Evolutionary conservation across 257 asterid genomes (phyloP), one percentile per base, ranked within the genome.

Genomic region (Capsicum chinense): DNA sequence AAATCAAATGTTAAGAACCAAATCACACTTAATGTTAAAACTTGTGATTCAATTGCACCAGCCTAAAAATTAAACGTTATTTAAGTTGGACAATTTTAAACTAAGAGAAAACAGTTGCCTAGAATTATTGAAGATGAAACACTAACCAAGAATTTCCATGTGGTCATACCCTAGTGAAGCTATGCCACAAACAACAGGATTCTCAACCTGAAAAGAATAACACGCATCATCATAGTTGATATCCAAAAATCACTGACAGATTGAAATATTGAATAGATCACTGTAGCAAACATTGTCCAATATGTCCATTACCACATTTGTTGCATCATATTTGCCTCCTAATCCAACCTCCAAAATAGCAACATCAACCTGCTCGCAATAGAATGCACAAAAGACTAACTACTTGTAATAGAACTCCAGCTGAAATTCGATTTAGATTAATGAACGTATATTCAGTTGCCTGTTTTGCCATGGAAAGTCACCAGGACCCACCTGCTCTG

Each of bases 101-200:
- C 54, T 79, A 81, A 84, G 48, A 85, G 17, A 71, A 42, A 86
- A 79, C 79, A 83, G 78, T 83, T 79, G 85, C 88, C 89, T 63
- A 87, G 83, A 42, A 79, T 67, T 83, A 83, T 89, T 86, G 87
- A 87, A 89, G 86, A 90, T 85, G 85, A 91, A 85, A 87, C 87
- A 92, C 99, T 93, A 89, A 97, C 99, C 98, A 86, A 97, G 98
- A 91, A 97, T 95, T 86, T 97, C 98, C 98, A 93, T 93, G 92
- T 96, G 98, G 90, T 97, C 98, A 80, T 93, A 97, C 64, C 97
- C 97, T 58, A 97, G 93, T n/a, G 98, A 97, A 85, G 98, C 84
- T 89, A 97, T 87, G 39, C 97, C 97, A 88, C 97, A 97, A 80
- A 93, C 96, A 82, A 93, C 88, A 62, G 98, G 98, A 60, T 87